These are phyloP conservation scores for Brachypodium distachyon DNA, from an alignment of 202 grass and related monocot genomes.

Conservation along the genomic window DNA sequence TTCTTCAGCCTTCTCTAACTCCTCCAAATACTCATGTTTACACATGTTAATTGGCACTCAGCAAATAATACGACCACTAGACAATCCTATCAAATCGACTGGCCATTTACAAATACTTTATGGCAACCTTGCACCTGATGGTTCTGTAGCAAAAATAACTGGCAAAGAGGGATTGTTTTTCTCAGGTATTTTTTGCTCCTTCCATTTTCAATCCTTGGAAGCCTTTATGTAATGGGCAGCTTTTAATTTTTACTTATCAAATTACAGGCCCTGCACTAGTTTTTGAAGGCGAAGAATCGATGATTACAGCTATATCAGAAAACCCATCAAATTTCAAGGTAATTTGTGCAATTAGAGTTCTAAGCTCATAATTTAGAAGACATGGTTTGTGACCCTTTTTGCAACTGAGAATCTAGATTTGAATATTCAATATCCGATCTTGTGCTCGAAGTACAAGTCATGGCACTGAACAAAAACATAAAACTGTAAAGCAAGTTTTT, in stretches of 20 bases:
- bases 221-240: not conserved
- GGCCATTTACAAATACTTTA: slow-evolving; percentile 99
- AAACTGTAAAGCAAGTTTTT: not conserved
- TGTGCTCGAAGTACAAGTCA: not conserved
- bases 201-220: slow-evolving; percentile 8
- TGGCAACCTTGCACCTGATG: slow-evolving; percentile 93
- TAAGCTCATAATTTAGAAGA: not conserved
- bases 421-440: not conserved
- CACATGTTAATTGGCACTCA: slow-evolving; percentile 14
- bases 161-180: slow-evolving; percentile 99
- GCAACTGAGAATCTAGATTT: not conserved
- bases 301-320: slow-evolving; percentile 88
- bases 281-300: slow-evolving; percentile 93
- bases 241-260: slow-evolving; percentile 22
- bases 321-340: slow-evolving; percentile 81
- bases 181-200: slow-evolving; percentile 51
- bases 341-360: not conserved
- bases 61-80: slow-evolving; percentile 90
- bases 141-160: slow-evolving; percentile 99
- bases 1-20: slow-evolving; percentile 15
- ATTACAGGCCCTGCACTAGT: slow-evolving; percentile 77
- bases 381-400: not conserved
- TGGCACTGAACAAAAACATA: not conserved
- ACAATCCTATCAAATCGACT: slow-evolving; percentile 94
- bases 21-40: not conserved